Evolutionary conservation across 352 stramenopile genomes (phyloP).

Genomic region (Globisporangium parvum): DNA sequence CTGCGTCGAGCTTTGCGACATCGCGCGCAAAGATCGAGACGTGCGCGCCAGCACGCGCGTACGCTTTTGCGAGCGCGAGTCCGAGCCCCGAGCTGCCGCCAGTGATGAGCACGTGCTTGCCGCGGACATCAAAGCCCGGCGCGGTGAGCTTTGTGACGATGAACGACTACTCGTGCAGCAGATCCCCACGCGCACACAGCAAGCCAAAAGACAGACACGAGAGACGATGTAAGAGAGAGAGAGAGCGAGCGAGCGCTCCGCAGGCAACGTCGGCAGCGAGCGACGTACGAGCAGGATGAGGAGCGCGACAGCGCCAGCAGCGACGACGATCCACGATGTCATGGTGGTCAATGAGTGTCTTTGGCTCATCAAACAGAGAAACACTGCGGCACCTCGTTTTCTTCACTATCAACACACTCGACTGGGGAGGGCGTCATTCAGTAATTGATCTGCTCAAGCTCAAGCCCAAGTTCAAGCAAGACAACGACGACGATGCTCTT

Average conservation of each 20-base stretch:
- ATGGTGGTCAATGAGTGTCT: too few relatives aligned
- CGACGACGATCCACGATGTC: too few relatives aligned
- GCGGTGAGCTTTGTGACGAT: constrained; percentile 47
- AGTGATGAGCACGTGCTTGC: constrained; percentile 65
- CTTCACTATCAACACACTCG: too few relatives aligned
- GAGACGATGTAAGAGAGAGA: neutral
- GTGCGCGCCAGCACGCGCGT: constrained; percentile 52
- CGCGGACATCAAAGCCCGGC: constrained; percentile 64
- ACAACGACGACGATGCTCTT: constrained; percentile 10
- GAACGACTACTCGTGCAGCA: constrained; percentile 30
- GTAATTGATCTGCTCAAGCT: constrained; percentile 1
- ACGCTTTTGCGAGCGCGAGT: constrained; percentile 61
- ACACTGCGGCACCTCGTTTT: too few relatives aligned
- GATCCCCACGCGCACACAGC: neutral
- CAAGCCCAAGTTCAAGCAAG: constrained; percentile 9
- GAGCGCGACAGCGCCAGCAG: too few relatives aligned
- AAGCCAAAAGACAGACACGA: constrained; percentile 7
- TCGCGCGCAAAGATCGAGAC: constrained; percentile 67
- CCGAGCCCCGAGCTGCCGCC: constrained; percentile 66
- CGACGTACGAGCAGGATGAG: too few relatives aligned
- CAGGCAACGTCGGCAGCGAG: too few relatives aligned
- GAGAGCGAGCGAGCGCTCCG: too few relatives aligned
- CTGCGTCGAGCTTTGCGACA: constrained; percentile 46
- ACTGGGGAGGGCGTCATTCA: too few relatives aligned
- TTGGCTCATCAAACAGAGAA: too few relatives aligned